phyloP scores from a whole-genome alignment of 2,329 filamentous ascomycete species.

The Penicillium crustosum region DNA sequence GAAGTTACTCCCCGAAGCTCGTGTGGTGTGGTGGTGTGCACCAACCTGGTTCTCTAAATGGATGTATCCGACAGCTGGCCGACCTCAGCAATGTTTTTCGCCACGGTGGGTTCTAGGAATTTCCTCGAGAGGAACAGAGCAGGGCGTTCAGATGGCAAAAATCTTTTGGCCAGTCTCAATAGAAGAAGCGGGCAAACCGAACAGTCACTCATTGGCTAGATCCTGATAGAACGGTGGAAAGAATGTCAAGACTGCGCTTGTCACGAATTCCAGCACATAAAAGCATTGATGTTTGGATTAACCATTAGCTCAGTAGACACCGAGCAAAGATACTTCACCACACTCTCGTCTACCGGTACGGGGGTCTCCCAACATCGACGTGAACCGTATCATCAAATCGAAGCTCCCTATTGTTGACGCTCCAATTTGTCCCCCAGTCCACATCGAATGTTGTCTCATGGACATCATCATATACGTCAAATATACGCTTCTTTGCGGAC shows the following conservation, averaged over 20 bases:
- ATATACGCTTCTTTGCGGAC: neutral
- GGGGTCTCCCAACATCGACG: neutral
- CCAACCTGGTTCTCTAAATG: neutral
- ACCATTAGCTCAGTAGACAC: neutral
- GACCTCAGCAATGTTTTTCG: neutral
- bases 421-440: neutral
- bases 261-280: neutral
- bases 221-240: neutral
- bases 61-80: neutral
- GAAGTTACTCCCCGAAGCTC: neutral
- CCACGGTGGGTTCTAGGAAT: neutral
- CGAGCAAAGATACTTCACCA: neutral
- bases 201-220: neutral
- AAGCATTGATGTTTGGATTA: neutral
- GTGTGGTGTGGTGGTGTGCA: neutral
- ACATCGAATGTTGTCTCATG: neutral
- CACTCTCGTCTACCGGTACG: neutral
- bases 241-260: neutral
- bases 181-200: neutral
- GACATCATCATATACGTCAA: neutral
- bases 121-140: neutral
- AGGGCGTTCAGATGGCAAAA: neutral
- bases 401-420: neutral
- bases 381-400: neutral
- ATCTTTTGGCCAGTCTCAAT: neutral